Evolutionary conservation across 202 grass and related monocot genomes (phyloP).

Genomic region (Panicum hallii): DNA sequence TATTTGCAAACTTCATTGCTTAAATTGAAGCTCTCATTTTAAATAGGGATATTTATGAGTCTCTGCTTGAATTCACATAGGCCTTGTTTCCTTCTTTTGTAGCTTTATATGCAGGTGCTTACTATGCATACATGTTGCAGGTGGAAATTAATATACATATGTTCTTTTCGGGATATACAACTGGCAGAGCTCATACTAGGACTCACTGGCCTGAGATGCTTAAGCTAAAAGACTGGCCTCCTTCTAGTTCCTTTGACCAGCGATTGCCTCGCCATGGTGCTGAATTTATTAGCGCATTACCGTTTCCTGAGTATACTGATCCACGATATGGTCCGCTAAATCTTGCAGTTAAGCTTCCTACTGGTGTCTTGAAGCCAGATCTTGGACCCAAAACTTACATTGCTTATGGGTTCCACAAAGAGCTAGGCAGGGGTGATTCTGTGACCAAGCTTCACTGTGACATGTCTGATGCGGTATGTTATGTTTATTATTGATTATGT

Average conservation of each 20-base stretch:
- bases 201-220: slow-evolving; percentile 75
- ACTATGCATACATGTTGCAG: slow-evolving; percentile 49
- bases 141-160: slow-evolving; percentile 80
- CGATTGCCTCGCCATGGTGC: slow-evolving; percentile 79
- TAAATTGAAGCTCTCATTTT: neutral
- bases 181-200: slow-evolving; percentile 52
- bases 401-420: slow-evolving; percentile 73
- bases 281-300: slow-evolving; percentile 79
- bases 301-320: slow-evolving; percentile 90
- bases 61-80: neutral
- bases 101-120: slow-evolving; percentile 4
- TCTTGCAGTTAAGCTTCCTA: slow-evolving; percentile 75
- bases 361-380: slow-evolving; percentile 64
- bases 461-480: slow-evolving; percentile 83
- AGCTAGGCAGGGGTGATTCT: slow-evolving; percentile 87
- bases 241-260: slow-evolving; percentile 70
- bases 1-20: neutral
- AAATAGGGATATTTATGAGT: neutral
- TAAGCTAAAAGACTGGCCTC: slow-evolving; percentile 92
- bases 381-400: slow-evolving; percentile 81
- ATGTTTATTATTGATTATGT: neutral
- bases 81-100: slow-evolving; percentile 3
- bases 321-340: slow-evolving; percentile 71
- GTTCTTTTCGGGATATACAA: slow-evolving; percentile 73
- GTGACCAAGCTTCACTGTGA: slow-evolving; percentile 96